A percentile compares a stretch with the other conserved stretches of the same genome.
These are phyloP conservation scores for Phycomyces nitens DNA, from an alignment of 192 early-diverging fungal genomes.

Conservation along the genomic window DNA sequence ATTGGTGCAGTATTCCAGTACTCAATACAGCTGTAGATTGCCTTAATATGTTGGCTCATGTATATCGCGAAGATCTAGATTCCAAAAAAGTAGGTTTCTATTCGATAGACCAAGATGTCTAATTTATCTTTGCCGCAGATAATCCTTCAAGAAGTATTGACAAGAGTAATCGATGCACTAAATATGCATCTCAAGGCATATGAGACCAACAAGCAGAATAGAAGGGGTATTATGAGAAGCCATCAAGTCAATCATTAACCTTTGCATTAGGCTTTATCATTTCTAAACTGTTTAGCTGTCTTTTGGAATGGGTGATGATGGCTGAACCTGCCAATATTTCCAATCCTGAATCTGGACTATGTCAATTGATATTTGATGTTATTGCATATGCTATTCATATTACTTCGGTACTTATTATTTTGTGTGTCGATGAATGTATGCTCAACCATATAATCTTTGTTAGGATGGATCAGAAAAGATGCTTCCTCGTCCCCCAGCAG, in stretches of 20 bases:
- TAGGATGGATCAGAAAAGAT: conserved; percentile 35
- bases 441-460: background rate
- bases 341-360: conserved; percentile 49
- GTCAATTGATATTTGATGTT: conserved; percentile 64
- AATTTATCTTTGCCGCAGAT: conserved; percentile 23
- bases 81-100: conserved; percentile 46
- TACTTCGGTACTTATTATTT: conserved; percentile 21
- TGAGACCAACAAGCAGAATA: conserved; percentile 35
- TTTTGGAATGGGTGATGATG: conserved; percentile 76
- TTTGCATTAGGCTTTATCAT: conserved; percentile 48
- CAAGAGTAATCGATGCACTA: conserved; percentile 63
- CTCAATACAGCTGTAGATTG: conserved; percentile 65
- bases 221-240: conserved; percentile 37
- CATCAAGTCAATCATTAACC: no score
- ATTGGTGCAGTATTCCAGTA: conserved; percentile 52
- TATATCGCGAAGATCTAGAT: conserved; percentile 49
- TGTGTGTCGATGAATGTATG: background rate
- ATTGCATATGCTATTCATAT: conserved; percentile 50
- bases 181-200: conserved; percentile 62
- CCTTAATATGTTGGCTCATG: conserved; percentile 57
- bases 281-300: conserved; percentile 62
- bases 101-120: background rate
- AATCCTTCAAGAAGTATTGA: conserved; percentile 56
- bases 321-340: conserved; percentile 56
- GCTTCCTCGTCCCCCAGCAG: conserved; percentile 22